These are phyloP conservation scores for Aspergillus sclerotialis DNA, from an alignment of 2,329 filamentous ascomycete species.

Conservation along the genomic window DNA sequence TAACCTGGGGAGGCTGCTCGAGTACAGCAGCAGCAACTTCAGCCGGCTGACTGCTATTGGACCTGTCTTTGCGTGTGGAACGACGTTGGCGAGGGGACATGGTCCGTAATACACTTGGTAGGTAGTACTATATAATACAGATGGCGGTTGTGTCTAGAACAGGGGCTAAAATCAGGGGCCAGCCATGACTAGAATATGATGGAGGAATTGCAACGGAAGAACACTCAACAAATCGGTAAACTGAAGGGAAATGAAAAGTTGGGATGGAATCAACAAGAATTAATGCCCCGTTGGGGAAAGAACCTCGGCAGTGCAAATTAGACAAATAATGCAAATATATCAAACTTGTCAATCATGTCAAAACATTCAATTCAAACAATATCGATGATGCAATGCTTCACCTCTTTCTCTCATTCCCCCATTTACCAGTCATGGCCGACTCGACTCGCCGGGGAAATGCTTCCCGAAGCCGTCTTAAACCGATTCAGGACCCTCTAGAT, in stretches of 20 bases:
- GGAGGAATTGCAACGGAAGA: no score
- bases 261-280: conserved; percentile 3
- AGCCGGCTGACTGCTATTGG: conserved; percentile 14
- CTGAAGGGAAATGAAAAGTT: conserved; percentile 2
- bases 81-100: conserved; percentile 28
- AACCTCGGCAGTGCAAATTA: conserved; percentile 8
- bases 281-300: conserved; percentile 10
- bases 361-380: conserved; percentile 2
- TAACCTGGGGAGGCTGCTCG: conserved; percentile 20
- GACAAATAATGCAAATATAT: conserved; percentile 13
- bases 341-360: conserved; percentile 6
- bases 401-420: conserved; percentile 1
- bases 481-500: conserved; percentile 71
- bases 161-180: no score
- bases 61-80: conserved; percentile 14
- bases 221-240: background rate
- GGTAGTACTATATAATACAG: no score
- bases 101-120: no score
- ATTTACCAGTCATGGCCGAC: conserved; percentile 14
- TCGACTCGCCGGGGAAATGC: conserved; percentile 14
- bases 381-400: conserved; percentile 1
- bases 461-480: conserved; percentile 53
- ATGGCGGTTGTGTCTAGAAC: background rate
- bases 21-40: conserved; percentile 18
- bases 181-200: no score